Base-by-base conservation (phyloP, 495 filamentous ascomycete species). In the Penicillium macrosclerotiorum region DNA sequence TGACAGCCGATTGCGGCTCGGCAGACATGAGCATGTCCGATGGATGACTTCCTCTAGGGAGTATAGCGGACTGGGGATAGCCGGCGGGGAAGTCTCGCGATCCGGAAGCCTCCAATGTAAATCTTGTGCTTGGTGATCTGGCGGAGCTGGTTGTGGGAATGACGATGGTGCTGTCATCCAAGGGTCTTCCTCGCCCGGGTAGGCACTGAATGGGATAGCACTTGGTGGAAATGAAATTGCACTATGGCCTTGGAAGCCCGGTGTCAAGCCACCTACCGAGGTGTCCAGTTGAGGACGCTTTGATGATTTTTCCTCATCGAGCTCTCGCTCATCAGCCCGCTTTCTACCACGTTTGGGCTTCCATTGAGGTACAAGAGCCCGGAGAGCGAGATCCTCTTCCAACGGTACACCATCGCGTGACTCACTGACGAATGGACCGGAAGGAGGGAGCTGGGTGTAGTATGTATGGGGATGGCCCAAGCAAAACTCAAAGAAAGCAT, bases 401-500 rank as follows among this genome's bases (percentile, higher is more conserved):
- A 89, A 65, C 2, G 86, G 77, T 1, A 98, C 92, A 16, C 90
- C 91, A 59, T 96, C 93, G 27, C 93, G 82, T 16, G 78, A 82
- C 16, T 77, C 74, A 1, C 85, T 82, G 11, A 82, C 77, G 5
- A 83, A 73, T 37, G 80, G 75, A 35, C 78, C 72, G 3, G 67
- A 59, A 17, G 73, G 68, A 4, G 93, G 93, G 8, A 95, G 79
- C 42, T 95, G 82, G 14, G 82, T 86, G 70, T 86, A 95, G 64
- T 98, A 98, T 0, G 76, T 52, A 64, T 95, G 90, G 12, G 78
- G 75, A 42, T 92, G 90, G 25, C 83, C 81, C 25, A 91, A 75
- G 8, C 93, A 79, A 60, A 88, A 96, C 57, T 95, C 90, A 62
- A 96, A 96, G 62, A 96, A 98, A 13, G 91, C 88, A 74, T 96